Base-by-base conservation (phyloP, 2,329 filamentous ascomycete genomes). In the Neofusicoccum umdonicola region DNA sequence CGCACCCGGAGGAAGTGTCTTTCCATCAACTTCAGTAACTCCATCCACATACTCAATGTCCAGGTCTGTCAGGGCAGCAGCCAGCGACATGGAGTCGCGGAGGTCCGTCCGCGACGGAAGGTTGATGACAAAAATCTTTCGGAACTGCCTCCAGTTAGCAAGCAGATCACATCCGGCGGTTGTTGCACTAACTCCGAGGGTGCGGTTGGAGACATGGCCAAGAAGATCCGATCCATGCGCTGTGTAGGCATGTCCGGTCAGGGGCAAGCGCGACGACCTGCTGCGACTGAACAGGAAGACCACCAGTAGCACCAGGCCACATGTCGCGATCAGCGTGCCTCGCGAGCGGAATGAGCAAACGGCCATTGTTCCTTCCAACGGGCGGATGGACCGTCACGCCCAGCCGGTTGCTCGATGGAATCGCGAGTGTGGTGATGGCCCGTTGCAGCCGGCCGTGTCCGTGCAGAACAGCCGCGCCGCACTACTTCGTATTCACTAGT, bases 111-210 rank as follows among this genome's bases (percentile, higher is more conserved):
- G 74, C 19, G 77, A 76, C 0, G 82, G 81, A 8, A 86, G 77
- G 56, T 82, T 84, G 51, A 86, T 78, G 27, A 83, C 82, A 66
- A 85, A 79, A 12, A 86, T 81, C 62, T 82, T 78, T 39, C 82
- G 75, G 67, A 86, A 86, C 83, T 85, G 19, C 0, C 17, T 15
- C 6, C 1, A 8, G n/a, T 57, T 7, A 57, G 41, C 34, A 17
- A 1, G 7, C 13, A 12, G 34, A 4, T 37, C 9, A n/a, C 12
- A 1, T 13, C 2, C 3, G 39, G 27, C 3, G 7, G 15, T 13
- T 8, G 19, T 2, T 11, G 3, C 4, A 65, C 63, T 62, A 11
- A 65, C 63, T 15, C 63, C 63, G 15, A 65, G 63, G 3, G 63
- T 65, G 34, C 22, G 42, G 4, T 65, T 65, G 17, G 19, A 54